Evolutionary conservation across 805 yeast genomes (phyloP).

Genomic region (Starmerella roubikii): DNA sequence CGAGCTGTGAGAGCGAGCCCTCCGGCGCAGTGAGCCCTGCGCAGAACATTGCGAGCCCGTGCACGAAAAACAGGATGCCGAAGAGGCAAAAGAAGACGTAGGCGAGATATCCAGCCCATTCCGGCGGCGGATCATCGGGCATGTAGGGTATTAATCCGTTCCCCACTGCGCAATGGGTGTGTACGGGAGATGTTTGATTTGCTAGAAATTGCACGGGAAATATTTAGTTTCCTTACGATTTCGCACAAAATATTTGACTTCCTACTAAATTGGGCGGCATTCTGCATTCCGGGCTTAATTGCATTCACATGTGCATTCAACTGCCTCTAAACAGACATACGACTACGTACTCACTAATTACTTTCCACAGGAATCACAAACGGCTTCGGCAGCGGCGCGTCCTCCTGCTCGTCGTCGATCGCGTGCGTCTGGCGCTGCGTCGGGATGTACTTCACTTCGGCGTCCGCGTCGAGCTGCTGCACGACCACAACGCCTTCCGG

Average conservation of each 20-base stretch:
- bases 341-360: not conserved
- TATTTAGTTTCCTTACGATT: too few relatives aligned
- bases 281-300: too few relatives aligned
- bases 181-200: too few relatives aligned
- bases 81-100: slow-evolving; percentile 17
- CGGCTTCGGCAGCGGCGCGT: slow-evolving; percentile 35
- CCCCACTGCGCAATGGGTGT: too few relatives aligned
- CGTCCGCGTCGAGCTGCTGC: slow-evolving; percentile 16
- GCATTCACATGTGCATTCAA: too few relatives aligned
- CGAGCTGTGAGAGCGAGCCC: slow-evolving; percentile 49
- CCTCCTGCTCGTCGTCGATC: slow-evolving; percentile 55
- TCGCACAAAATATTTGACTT: too few relatives aligned
- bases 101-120: slow-evolving; percentile 12
- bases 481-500: slow-evolving; percentile 27
- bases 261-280: too few relatives aligned
- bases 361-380: slow-evolving; percentile 17
- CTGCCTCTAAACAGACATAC: slow-evolving; percentile 1
- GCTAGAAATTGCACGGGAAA: too few relatives aligned
- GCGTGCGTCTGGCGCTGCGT: slow-evolving; percentile 82
- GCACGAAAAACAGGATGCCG: slow-evolving; percentile 15
- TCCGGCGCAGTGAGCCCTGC: slow-evolving; percentile 55
- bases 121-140: too few relatives aligned
- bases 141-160: too few relatives aligned
- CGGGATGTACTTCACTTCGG: slow-evolving; percentile 49
- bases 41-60: slow-evolving; percentile 39